A percentile compares a stretch with the other conserved stretches of the same genome.
phyloP scores from a whole-genome alignment of 345 rosid species.

The Gossypium thurberi region DNA sequence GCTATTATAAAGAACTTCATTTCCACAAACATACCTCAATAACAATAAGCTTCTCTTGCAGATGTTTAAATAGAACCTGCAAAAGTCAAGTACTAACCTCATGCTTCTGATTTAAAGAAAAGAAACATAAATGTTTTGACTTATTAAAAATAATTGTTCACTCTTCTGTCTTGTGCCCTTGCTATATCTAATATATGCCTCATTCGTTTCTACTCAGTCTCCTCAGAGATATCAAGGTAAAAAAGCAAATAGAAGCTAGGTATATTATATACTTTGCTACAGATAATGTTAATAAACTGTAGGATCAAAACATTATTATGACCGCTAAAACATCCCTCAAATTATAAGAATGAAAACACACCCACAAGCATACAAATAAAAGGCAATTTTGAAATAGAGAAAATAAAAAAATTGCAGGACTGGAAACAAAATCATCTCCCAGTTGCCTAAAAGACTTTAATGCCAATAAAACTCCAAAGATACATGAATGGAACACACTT shows the following conservation, averaged over 20 bases:
- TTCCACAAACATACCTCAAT: constrained; percentile 62
- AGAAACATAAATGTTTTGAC: background rate
- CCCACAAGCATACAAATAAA: background rate
- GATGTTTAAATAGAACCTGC: constrained; percentile 88
- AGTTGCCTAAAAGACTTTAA: background rate
- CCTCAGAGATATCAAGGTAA: background rate
- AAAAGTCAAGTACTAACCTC: constrained; percentile 19
- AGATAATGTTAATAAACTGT: background rate
- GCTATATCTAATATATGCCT: background rate
- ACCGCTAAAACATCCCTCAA: background rate
- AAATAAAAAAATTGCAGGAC: background rate
- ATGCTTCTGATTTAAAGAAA: constrained; percentile 7
- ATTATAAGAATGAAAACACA: background rate
- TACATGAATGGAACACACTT: background rate
- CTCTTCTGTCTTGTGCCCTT: background rate
- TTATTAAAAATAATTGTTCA: background rate
- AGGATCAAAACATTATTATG: background rate
- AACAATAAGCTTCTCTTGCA: constrained; percentile 70
- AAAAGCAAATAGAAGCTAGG: background rate
- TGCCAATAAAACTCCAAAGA: background rate
- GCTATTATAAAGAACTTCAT: constrained; percentile 19
- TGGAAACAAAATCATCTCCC: background rate
- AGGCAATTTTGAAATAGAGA: background rate
- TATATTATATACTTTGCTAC: background rate
- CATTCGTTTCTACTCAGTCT: background rate